Conservation (phyloP, 2,329 filamentous ascomycete genomes). For the Dryadomyces quercivorus region DNA sequence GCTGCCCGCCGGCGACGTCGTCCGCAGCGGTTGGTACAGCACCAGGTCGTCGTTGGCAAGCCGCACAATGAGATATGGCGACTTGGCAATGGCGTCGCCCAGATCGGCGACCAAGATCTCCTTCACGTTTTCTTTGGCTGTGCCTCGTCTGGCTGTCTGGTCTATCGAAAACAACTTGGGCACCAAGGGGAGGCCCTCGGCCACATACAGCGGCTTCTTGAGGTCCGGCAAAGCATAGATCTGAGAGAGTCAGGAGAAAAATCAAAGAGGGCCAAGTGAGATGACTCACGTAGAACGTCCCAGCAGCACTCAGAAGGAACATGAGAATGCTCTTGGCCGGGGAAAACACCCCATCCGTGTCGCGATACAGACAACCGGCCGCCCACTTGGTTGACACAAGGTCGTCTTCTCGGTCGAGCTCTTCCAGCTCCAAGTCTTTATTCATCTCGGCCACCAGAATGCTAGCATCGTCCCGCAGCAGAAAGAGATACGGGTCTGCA, state of each 20-base stretch:
- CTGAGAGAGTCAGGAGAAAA: conserved; percentile 25
- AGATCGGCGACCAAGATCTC: conserved; percentile 79
- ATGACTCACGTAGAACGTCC: conserved; percentile 56
- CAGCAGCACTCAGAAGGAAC: conserved; percentile 66
- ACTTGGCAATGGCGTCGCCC: conserved; percentile 57
- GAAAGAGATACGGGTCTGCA: conserved; percentile 71
- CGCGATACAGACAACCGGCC: conserved; percentile 73
- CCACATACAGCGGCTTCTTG: conserved; percentile 56
- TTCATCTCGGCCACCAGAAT: conserved; percentile 70
- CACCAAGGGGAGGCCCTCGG: conserved; percentile 66
- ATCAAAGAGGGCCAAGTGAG: neutral
- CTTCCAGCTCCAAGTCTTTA: conserved; percentile 72
- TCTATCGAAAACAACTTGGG: conserved; percentile 65
- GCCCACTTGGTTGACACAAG: conserved; percentile 59
- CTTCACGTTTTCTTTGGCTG: conserved; percentile 58
- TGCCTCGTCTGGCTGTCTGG: conserved; percentile 55
- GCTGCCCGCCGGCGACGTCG: conserved; percentile 10
- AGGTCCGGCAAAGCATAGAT: conserved; percentile 68
- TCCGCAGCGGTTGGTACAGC: conserved; percentile 70
- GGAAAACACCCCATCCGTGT: conserved; percentile 44
- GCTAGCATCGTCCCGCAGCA: conserved; percentile 74
- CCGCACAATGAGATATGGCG: conserved; percentile 72
- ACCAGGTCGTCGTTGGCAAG: conserved; percentile 71
- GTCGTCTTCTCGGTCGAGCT: conserved; percentile 54
- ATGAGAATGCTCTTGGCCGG: conserved; percentile 44